Evolutionary conservation across 2,329 filamentous ascomycete genomes (phyloP).

Genomic region (Stachybotrys chlorohalonatus): DNA sequence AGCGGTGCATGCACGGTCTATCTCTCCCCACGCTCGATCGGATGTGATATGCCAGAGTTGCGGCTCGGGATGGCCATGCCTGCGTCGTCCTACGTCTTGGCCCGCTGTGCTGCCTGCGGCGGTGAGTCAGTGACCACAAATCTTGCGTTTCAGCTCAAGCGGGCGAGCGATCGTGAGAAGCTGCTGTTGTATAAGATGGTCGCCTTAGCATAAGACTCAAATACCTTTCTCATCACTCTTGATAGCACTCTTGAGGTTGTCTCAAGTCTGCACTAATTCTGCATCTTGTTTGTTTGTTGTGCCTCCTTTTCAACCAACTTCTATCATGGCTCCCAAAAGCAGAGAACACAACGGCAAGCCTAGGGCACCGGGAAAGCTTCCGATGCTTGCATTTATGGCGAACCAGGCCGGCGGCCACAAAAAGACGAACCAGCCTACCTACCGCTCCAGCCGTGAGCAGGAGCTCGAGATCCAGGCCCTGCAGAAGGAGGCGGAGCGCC

Average conservation of each 20-base stretch:
- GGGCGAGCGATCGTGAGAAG: too few species aligned
- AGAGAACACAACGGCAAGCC: neutral
- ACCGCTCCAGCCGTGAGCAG: slow-evolving; percentile 12
- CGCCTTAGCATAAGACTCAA: too few species aligned
- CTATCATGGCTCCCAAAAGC: neutral
- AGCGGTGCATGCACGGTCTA: neutral
- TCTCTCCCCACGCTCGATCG: too few species aligned
- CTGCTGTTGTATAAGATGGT: neutral
- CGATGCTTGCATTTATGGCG: neutral
- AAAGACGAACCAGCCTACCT: neutral
- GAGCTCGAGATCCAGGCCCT: slow-evolving; percentile 19
- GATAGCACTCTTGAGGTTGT: neutral
- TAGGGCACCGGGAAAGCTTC: neutral
- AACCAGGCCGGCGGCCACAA: neutral
- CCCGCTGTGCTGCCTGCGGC: neutral
- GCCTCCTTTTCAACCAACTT: neutral
- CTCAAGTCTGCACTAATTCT: neutral
- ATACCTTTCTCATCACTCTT: neutral
- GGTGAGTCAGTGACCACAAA: neutral
- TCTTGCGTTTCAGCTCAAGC: too few species aligned
- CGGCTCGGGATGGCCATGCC: neutral
- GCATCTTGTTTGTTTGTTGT: neutral
- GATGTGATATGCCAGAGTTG: too few species aligned
- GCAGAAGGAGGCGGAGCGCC: slow-evolving; percentile 25
- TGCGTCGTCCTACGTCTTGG: neutral